Percentiles rank a stretch among this genome's conserved stretches.
These are phyloP conservation scores for Globisporangium heterothallicum DNA, from an alignment of 352 stramenopile genomes.

Conservation along the genomic window DNA sequence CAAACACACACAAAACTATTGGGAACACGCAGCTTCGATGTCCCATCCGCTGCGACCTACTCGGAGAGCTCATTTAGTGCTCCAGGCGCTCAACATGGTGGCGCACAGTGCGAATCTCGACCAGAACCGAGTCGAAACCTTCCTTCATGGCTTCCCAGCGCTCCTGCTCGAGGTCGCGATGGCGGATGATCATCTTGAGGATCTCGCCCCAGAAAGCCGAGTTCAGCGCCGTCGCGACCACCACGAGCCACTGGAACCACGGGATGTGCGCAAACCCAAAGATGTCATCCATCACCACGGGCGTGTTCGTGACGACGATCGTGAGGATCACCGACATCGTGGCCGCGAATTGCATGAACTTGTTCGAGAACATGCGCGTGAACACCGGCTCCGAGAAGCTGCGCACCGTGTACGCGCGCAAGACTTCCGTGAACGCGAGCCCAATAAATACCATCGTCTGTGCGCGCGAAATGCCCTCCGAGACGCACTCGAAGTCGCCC, in stretches of 20 bases:
- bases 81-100: constrained; percentile 51
- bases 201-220: constrained; percentile 35
- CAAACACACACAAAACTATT: not conserved
- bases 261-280: constrained; percentile 48
- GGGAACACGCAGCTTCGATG: not conserved
- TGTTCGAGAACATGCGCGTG: constrained; percentile 57
- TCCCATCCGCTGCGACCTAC: not conserved
- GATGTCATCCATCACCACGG: constrained; percentile 38
- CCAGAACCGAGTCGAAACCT: constrained; percentile 49
- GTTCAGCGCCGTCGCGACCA: constrained; percentile 23
- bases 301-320: constrained; percentile 34
- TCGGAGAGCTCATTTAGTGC: too few species aligned
- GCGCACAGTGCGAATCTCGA: constrained; percentile 56
- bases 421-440: constrained; percentile 64
- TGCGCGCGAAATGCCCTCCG: constrained; percentile 44
- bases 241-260: constrained; percentile 38
- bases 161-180: constrained; percentile 22
- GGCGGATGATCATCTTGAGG: constrained; percentile 29
- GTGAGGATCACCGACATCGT: constrained; percentile 47
- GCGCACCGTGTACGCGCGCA: constrained; percentile 73
- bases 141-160: constrained; percentile 42
- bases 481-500: constrained; percentile 55
- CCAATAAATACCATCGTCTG: constrained; percentile 76
- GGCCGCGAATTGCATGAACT: constrained; percentile 52
- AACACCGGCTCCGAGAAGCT: constrained; percentile 68